Conservation (phyloP, 2,329 filamentous ascomycete species). For the Stemphylium beticola region DNA sequence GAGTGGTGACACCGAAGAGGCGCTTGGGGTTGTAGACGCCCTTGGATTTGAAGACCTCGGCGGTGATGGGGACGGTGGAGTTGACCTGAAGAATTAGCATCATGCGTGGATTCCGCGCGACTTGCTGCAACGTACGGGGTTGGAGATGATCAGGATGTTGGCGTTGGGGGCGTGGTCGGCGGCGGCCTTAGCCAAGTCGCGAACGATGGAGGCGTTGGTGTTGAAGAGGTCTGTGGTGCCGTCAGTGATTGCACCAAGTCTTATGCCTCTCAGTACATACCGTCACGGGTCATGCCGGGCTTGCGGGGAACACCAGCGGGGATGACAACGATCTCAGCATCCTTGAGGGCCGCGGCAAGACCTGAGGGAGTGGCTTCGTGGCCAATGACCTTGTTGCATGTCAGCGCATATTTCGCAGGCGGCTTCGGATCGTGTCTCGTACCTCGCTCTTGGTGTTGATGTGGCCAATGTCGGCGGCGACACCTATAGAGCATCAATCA, state of each 20-base stretch:
- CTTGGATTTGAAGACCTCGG: slow-evolving; percentile 93
- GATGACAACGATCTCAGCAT: slow-evolving; percentile 92
- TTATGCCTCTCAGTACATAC: slow-evolving; percentile 50
- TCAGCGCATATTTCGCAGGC: slow-evolving; percentile 25
- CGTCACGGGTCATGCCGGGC: slow-evolving; percentile 99
- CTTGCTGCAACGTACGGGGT: slow-evolving; percentile 68
- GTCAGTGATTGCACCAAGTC: slow-evolving; percentile 16
- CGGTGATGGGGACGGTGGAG: slow-evolving; percentile 97
- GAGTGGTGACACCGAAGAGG: slow-evolving; percentile 98
- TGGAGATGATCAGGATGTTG: slow-evolving; percentile 96
- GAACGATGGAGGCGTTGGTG: slow-evolving; percentile 99
- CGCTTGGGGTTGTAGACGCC: slow-evolving; percentile 99
- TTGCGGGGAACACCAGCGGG: slow-evolving; percentile 98
- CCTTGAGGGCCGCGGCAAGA: slow-evolving; percentile 80
- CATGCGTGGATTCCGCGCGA: too few relatives aligned
- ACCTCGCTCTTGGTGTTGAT: slow-evolving; percentile 96
- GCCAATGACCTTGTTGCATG: slow-evolving; percentile 70
- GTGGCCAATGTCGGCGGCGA: slow-evolving; percentile 96
- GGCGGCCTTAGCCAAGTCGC: slow-evolving; percentile 93
- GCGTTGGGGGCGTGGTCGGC: slow-evolving; percentile 88
- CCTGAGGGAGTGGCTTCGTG: slow-evolving; percentile 79
- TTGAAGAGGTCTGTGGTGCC: slow-evolving; percentile 86
- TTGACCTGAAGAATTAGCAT: slow-evolving; percentile 69
- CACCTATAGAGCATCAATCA: slow-evolving; percentile 65
- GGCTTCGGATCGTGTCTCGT: slow-evolving; percentile 30